A percentile compares a stretch with the other conserved stretches of the same genome.
Conservation (phyloP, 73 alveolate genomes). For the Paramecium primaurelia region DNA sequence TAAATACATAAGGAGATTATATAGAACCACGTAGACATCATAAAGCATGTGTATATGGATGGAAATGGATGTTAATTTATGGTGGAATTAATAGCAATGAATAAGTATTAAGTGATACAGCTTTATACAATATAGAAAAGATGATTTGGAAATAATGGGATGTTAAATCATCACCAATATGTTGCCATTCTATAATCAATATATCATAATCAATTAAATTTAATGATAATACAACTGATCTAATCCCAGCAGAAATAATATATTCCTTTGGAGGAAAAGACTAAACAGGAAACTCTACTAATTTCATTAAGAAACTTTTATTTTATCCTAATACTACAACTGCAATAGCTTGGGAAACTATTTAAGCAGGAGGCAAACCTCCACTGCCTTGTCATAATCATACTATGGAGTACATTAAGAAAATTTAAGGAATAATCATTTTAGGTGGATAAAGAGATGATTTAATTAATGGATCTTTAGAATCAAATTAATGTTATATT, state of each 20-base stretch:
- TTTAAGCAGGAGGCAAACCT: neutral
- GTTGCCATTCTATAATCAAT: slow-evolving; percentile 36
- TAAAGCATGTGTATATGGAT: neutral
- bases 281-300: neutral
- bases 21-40: slow-evolving; percentile 46
- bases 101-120: neutral
- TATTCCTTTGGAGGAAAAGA: slow-evolving; percentile 45
- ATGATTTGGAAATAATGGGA: slow-evolving; percentile 10
- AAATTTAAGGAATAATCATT: neutral
- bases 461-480: neutral
- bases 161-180: neutral
- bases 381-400: slow-evolving; percentile 38
- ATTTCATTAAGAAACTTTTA: neutral
- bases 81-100: slow-evolving; percentile 38
- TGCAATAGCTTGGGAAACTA: slow-evolving; percentile 16
- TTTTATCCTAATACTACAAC: neutral
- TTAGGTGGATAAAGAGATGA: slow-evolving; percentile 20
- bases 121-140: neutral
- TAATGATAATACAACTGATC: slow-evolving; percentile 2
- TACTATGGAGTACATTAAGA: neutral
- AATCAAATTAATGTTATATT: neutral
- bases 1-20: slow-evolving; percentile 30
- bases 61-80: slow-evolving; percentile 41
- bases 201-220: neutral
- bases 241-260: neutral